Base-by-base conservation (phyloP, 192 early-diverging fungal genomes). In the Rhizophagus sp. region DNA sequence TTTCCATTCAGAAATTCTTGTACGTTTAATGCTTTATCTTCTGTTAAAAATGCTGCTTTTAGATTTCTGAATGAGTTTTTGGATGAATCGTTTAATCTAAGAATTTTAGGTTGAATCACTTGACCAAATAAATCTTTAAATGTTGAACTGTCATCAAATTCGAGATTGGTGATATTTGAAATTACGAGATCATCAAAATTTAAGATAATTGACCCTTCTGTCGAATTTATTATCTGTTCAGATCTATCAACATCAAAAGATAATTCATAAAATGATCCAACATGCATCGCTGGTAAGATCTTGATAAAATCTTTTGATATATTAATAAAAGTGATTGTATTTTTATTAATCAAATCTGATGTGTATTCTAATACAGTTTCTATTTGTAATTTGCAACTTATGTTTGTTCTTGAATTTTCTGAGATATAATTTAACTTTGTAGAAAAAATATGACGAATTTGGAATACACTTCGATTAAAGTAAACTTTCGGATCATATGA, bases 241-340 rank as follows among this genome's bases (percentile, higher is more conserved):
- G 52, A 22, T 57, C 22, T 57, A 57, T n/a, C 19, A n/a, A 36
- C 17, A 22, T 41, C 34, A 41, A 36, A 39, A 69, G 67, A 22
- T 22, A 69, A 22, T 36, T 41, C 67, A n/a, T 69, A 69, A 22
- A 36, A 22, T 69, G 19, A 69, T 22, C 67, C 67, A 69, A 69
- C 8, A 9, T 69, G 34, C 8, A 69, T 33, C 13, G 64, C 64
- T 66, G 64, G 64, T 30, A 66, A 66, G 13, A 66, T 33, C 30
- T 25, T 66, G 5, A 66, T 66, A 66, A 66, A 66, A 66, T 66
- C 64, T 15, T 22, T 22, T 33, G 64, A 66, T 33, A 66, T 15
- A 33, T 66, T 17, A 66, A 66, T 30, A 57, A 57, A 57, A 17
- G 52, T 57, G 52, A 57, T 7, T 3, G 52, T 3, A 57, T 22